Evolutionary conservation across 495 filamentous ascomycete species (phyloP).

Genomic region (Penicillium arizonense): DNA sequence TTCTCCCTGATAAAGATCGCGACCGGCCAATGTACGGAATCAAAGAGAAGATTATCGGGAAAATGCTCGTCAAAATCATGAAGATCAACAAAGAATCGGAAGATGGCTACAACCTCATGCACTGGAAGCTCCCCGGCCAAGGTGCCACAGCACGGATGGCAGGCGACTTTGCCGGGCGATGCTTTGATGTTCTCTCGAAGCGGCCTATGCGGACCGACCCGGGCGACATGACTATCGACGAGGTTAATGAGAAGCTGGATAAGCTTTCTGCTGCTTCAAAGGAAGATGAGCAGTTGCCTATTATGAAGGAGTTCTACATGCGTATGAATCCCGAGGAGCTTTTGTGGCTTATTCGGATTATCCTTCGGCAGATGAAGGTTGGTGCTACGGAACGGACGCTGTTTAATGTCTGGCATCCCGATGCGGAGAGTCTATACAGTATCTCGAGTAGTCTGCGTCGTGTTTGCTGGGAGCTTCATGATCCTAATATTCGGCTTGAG

Average conservation of each 20-base stretch:
- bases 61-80: conserved; percentile 83
- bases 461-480: conserved; percentile 93
- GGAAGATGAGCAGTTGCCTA: conserved; percentile 77
- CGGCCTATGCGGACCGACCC: conserved; percentile 70
- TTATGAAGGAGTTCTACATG: conserved; percentile 80
- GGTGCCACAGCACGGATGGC: conserved; percentile 61
- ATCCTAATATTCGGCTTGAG: conserved; percentile 71
- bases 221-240: conserved; percentile 78
- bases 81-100: conserved; percentile 91
- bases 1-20: conserved; percentile 90
- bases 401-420: conserved; percentile 89
- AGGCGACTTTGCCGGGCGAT: conserved; percentile 89
- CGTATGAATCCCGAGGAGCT: conserved; percentile 92
- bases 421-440: conserved; percentile 86
- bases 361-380: conserved; percentile 96
- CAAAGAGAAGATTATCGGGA: conserved; percentile 89
- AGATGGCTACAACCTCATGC: conserved; percentile 79
- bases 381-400: conserved; percentile 93
- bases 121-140: conserved; percentile 89
- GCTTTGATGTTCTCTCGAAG: conserved; percentile 83
- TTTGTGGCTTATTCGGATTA: conserved; percentile 92
- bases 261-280: conserved; percentile 69
- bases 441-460: conserved; percentile 86
- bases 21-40: conserved; percentile 93
- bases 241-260: conserved; percentile 88